Conservation (phyloP, 306 rosid species). For the Herpetospermum pedunculosum region DNA sequence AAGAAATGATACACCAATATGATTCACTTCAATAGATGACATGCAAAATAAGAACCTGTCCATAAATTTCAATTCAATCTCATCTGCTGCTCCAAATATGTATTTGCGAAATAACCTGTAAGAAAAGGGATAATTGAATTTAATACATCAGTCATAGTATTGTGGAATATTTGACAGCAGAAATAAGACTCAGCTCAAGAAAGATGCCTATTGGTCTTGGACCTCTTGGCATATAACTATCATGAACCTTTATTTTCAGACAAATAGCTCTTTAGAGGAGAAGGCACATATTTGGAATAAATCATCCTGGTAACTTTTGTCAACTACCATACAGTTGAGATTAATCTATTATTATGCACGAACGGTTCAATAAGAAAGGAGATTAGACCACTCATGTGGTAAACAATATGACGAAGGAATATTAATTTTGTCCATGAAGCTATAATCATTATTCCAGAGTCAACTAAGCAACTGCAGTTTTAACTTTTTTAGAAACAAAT, state of each 20-base stretch:
- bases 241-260: not conserved
- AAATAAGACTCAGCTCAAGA: not conserved
- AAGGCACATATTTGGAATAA: not conserved
- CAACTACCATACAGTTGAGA: not conserved
- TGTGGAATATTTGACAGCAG: not conserved
- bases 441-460: not conserved
- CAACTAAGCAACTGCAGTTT: not conserved
- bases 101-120: conserved; percentile 84
- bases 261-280: not conserved
- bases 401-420: not conserved
- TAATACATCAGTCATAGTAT: not conserved
- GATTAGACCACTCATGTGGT: not conserved
- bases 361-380: not conserved
- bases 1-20: not conserved
- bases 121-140: conserved; percentile 6
- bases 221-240: not conserved
- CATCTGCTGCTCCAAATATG: conserved; percentile 90
- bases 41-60: conserved; percentile 48
- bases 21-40: not conserved
- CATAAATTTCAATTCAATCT: conserved; percentile 89
- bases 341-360: not conserved
- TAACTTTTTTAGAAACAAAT: too few species aligned
- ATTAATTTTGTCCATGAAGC: not conserved
- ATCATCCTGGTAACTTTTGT: not conserved
- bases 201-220: not conserved